A percentile compares a stretch with the other conserved stretches of the same genome.
phyloP scores from a whole-genome alignment of 768 basidiomycete species.

The Coprinopsis strossmayeri region DNA sequence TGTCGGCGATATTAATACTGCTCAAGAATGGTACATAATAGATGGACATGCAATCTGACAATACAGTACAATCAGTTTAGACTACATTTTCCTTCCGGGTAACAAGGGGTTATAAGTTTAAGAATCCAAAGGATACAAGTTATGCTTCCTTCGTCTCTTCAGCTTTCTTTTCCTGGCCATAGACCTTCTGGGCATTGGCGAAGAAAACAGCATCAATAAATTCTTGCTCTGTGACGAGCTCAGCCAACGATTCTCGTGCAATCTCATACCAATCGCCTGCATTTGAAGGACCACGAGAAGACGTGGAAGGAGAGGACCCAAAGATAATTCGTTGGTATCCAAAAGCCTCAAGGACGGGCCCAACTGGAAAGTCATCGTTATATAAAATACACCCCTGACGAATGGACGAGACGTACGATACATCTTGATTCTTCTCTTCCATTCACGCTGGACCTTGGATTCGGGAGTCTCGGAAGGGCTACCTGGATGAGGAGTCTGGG shows the following conservation, averaged over 20 bases:
- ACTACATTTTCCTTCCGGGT: too few relatives aligned
- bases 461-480: slow-evolving; percentile 31
- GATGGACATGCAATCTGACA: too few relatives aligned
- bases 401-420: slow-evolving; percentile 52
- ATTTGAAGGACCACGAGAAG: slow-evolving; percentile 37
- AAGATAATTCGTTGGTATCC: slow-evolving; percentile 80
- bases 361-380: slow-evolving; percentile 41
- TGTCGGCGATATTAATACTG: not conserved
- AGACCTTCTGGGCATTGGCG: slow-evolving; percentile 41
- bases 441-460: slow-evolving; percentile 52
- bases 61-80: too few relatives aligned
- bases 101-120: too few relatives aligned
- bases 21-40: too few relatives aligned
- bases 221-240: slow-evolving; percentile 74
- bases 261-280: slow-evolving; percentile 77
- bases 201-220: slow-evolving; percentile 70
- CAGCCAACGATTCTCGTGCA: slow-evolving; percentile 71
- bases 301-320: slow-evolving; percentile 66
- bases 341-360: slow-evolving; percentile 79
- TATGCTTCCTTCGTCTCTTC: not conserved
- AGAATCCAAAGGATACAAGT: not conserved
- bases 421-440: slow-evolving; percentile 75
- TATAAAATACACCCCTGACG: slow-evolving; percentile 1
- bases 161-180: slow-evolving; percentile 21
- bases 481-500: slow-evolving; percentile 35